Evolutionary conservation across 2,329 filamentous ascomycete species (phyloP).

Genomic region (Xylariales sp.): DNA sequence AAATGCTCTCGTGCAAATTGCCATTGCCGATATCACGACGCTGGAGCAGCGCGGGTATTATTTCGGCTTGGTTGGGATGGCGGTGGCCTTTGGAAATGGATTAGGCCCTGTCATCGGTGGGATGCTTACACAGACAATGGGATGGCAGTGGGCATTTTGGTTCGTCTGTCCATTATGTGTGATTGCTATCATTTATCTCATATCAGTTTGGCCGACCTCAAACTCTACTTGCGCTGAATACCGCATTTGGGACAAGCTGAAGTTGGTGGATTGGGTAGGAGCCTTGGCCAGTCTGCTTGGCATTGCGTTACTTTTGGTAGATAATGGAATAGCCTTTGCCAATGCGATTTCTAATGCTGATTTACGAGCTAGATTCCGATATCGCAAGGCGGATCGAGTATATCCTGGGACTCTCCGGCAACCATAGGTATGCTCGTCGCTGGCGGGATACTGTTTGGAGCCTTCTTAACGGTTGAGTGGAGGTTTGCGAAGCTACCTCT

Average conservation of each 20-base stretch:
- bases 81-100: constrained; percentile 17
- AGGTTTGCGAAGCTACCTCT: constrained; percentile 16
- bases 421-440: constrained; percentile 14
- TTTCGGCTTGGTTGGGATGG: constrained; percentile 18
- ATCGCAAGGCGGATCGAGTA: constrained; percentile 15
- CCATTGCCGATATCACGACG: constrained; percentile 30
- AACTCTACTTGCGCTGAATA: constrained; percentile 10
- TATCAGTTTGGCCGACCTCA: constrained; percentile 12
- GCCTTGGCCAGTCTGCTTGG: constrained; percentile 8
- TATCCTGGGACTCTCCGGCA: constrained; percentile 14
- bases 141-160: constrained; percentile 21
- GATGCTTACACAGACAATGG: neutral
- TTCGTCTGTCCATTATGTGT: constrained; percentile 15
- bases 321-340: neutral
- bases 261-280: constrained; percentile 18
- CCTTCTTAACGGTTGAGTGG: constrained; percentile 15
- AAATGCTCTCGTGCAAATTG: constrained; percentile 27
- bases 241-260: constrained; percentile 15
- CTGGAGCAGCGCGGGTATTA: constrained; percentile 31
- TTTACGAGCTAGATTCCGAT: constrained; percentile 17
- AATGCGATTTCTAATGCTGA: neutral
- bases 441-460: constrained; percentile 10
- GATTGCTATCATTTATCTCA: constrained; percentile 6
- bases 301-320: constrained; percentile 14
- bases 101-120: constrained; percentile 23